Evolutionary conservation across 495 filamentous ascomycete species (phyloP), one percentile per base, ranked within the genome.

Genomic region (Xylaria scruposa): DNA sequence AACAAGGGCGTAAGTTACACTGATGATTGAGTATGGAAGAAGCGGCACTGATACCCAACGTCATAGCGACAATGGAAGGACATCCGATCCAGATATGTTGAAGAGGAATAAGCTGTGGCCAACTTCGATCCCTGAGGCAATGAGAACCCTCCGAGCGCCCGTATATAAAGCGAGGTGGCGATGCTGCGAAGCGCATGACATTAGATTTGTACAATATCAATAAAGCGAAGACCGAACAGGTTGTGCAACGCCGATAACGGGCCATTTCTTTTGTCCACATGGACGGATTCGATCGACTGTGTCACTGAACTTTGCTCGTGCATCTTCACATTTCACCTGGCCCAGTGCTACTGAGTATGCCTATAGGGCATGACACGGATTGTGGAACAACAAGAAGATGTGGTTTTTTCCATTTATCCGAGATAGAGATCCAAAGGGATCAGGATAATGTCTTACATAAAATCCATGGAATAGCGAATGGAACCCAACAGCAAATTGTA

Each of bases 1-100:
- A 99, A 99, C 88, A 85, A 85, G 76, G 95, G 95, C 73, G 95
- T 97, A 93, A 76, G 94, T 86, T 51, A 38, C 68, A 17, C 38
- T 62, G 13, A n/a, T 13, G 31, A 12, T 21, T 58, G 40, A 66
- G 49, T 61, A 31, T 31, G 36, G 38, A 65, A 17, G 54, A 26
- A 42, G 26, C 64, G n/a, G 68, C 72, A 67, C 82, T 85, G 70
- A 82, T 75, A 59, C 59, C 15, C 6, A 67, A 49, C 51, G 49
- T 62, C 70, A 80, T 78, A 98, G 93, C 94, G 96, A 75, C 97
- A 98, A 95, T 99, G 97, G 97, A 98, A 98, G 88, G 96, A 98
- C 82, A 98, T 99, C 85, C 94, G 96, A 81, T 83, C 89, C 79
- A 90, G 88, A 79, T 99, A 98, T 81, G 82, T 94, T 74, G 80